These are phyloP conservation scores for Didymella exigua DNA, from an alignment of 2,329 filamentous ascomycete genomes.

Conservation along the genomic window DNA sequence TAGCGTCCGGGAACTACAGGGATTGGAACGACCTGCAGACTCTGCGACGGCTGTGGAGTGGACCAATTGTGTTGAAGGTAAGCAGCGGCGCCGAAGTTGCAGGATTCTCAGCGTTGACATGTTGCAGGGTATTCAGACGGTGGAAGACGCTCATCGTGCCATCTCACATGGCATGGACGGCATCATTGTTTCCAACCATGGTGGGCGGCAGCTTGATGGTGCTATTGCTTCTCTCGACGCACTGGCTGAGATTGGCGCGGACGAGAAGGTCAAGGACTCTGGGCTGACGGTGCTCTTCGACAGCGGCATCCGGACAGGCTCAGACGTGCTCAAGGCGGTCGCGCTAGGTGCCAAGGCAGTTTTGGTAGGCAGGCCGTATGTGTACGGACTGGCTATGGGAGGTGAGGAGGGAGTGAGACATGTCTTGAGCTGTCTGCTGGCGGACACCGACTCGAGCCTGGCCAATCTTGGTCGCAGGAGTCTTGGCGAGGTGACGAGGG, in stretches of 20 bases:
- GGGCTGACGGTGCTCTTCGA: conserved; percentile 45
- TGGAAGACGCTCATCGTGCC: conserved; percentile 45
- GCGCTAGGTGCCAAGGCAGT: conserved; percentile 47
- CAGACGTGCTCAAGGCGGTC: conserved; percentile 46
- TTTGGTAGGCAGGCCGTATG: conserved; percentile 44
- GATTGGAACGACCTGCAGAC: conserved; percentile 44
- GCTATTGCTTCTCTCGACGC: conserved; percentile 44
- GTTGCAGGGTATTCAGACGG: conserved; percentile 42
- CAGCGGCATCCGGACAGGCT: conserved; percentile 44
- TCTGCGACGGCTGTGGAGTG: conserved; percentile 44
- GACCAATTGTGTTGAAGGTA: conserved; percentile 47
- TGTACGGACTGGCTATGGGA: conserved; percentile 47
- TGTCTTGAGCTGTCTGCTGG: conserved; percentile 43
- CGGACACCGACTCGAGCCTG: conserved; percentile 40
- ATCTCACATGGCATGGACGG: conserved; percentile 46
- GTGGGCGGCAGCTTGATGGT: conserved; percentile 46
- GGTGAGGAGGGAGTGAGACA: conserved; percentile 48
- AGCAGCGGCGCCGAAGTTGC: not conserved
- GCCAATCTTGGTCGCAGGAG: conserved; percentile 42
- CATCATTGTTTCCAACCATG: conserved; percentile 49
- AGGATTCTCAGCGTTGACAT: not conserved
- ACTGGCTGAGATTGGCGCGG: conserved; percentile 44
- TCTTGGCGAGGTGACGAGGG: conserved; percentile 33
- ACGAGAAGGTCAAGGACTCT: conserved; percentile 39
- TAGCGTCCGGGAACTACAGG: conserved; percentile 45